Base-by-base conservation (phyloP, 495 filamentous ascomycete genomes). In the Penicillium manginii region DNA sequence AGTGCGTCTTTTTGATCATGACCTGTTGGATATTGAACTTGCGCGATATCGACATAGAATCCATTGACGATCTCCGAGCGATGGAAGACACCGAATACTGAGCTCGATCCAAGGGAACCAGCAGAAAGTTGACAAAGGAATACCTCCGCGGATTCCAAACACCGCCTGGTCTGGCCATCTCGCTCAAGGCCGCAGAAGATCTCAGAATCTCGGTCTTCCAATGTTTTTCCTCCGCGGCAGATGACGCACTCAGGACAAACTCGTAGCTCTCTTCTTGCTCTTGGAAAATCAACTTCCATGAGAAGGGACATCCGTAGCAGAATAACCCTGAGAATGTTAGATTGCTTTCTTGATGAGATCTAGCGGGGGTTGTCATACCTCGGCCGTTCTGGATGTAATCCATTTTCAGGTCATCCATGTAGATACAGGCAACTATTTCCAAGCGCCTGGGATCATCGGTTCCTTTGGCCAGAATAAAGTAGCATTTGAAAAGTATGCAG, bases 241-340 rank as follows among this genome's bases (percentile, higher is more conserved):
- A 93, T 60, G 92, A 97, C 39, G 92, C 93, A 65, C 90, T 96
- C 65, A 97, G 78, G 19, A 97, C 86, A 31, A 97, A 66, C 73
- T 98, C 94, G 68, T 88, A 94, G 18, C 90, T 81, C 40, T 88
- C 86, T 58, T 90, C 82, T 45, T 88, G 81, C 42, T 84, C 81
- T 63, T 93, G 88, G 62, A 98, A 97, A 15, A 90, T 78, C n/a
- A 97, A 68, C 70, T 97, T 98, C 93, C 93, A 98, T 2, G 92
- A 92, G 69, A 91, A 91, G 12, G 87, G 85, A 19, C 90, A 91
- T 18, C 87, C 90, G 65, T 93, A 85, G 67, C 92, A 97, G 74
- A 89, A 90, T 7, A 97, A 72, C 2, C 93, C 93, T 96, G 21
- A 1, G 11, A n/a, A 60, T 48, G 15, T 32, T 61, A 43, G 35